Percentiles rank a stretch among this genome's conserved stretches.
Evolutionary conservation across 129 eudicot species (phyloP).

Genomic region (Tanacetum coccineum): DNA sequence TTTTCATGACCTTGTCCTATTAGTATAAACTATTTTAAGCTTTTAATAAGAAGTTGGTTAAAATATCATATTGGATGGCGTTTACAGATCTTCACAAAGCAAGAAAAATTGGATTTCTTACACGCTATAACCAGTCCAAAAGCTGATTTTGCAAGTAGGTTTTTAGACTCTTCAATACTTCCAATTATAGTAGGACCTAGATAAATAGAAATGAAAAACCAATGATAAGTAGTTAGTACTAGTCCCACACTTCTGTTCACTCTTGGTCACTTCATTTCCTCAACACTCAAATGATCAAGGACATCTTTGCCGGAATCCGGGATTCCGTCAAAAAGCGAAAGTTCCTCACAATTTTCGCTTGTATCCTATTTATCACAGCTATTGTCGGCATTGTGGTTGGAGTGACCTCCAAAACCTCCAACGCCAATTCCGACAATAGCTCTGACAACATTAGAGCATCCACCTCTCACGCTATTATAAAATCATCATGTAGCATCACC

Average conservation of each 20-base stretch:
- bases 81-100: too few relatives aligned
- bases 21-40: too few relatives aligned
- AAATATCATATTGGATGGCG: too few relatives aligned
- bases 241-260: neutral
- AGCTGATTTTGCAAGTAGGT: too few relatives aligned
- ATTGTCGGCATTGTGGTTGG: conserved; percentile 40
- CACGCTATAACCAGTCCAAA: too few relatives aligned
- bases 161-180: too few relatives aligned
- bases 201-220: too few relatives aligned
- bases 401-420: conserved; percentile 20
- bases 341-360: conserved; percentile 28
- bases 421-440: neutral
- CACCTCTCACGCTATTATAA: conserved; percentile 45
- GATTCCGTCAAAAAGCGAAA: conserved; percentile 41
- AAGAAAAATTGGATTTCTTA: too few relatives aligned
- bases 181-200: too few relatives aligned
- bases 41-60: too few relatives aligned
- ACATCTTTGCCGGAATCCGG: conserved; percentile 34
- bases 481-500: conserved; percentile 63
- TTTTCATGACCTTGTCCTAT: too few relatives aligned
- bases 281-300: conserved; percentile 24
- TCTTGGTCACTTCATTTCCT: conserved; percentile 11
- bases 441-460: conserved; percentile 6
- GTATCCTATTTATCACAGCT: conserved; percentile 24
- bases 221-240: too few relatives aligned